These are phyloP conservation scores for Ensete glaucum DNA, from an alignment of 176 grass and related monocot genomes.

Conservation along the genomic window DNA sequence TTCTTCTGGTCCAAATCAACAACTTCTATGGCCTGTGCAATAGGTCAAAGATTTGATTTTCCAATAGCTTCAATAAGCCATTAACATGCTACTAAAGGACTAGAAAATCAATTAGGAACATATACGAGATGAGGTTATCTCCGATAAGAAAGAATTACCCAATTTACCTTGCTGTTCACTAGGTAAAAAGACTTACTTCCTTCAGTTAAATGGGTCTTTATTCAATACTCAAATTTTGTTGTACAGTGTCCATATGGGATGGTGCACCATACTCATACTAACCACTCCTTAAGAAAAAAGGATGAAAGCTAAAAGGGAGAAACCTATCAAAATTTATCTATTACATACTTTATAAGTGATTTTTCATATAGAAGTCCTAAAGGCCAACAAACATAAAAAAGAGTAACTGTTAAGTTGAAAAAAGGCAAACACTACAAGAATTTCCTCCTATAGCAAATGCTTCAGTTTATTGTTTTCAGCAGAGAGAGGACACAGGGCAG, in stretches of 20 bases:
- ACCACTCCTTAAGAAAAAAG: not conserved
- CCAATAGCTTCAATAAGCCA: not conserved
- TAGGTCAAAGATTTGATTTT: not conserved
- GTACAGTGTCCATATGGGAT: not conserved
- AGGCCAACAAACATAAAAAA: no score
- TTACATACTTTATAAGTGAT: no score
- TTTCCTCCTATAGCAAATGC: no score
- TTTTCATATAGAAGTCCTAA: no score
- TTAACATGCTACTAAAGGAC: not conserved
- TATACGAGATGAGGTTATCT: not conserved
- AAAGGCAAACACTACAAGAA: no score
- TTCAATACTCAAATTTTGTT: not conserved
- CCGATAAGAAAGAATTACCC: not conserved
- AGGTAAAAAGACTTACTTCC: no score
- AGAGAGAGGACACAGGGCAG: no score
- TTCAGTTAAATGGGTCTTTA: not conserved
- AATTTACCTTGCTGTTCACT: not conserved
- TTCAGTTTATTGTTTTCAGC: no score
- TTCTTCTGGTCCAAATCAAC: conserved; percentile 28
- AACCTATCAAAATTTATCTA: not conserved
- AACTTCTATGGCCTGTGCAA: conserved; percentile 38
- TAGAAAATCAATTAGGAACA: not conserved
- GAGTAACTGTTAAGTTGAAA: no score
- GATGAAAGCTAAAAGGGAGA: not conserved
- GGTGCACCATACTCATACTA: no score